Base-by-base conservation (phyloP, 768 basidiomycete species). In the Podaxis sp. region DNA sequence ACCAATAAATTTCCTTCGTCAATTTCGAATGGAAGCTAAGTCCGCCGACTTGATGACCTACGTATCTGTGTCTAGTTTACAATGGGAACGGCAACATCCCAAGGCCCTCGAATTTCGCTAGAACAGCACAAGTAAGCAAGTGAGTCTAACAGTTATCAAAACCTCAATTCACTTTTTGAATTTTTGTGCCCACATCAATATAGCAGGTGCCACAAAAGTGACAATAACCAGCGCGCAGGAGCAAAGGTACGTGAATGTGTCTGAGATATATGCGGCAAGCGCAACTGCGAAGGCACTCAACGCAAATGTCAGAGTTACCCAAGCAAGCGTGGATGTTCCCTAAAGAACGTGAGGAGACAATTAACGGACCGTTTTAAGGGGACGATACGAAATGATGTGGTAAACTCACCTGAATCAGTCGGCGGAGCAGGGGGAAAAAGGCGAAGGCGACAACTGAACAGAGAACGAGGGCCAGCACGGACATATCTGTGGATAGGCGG, bases 21-120 rank as follows among this genome's bases (percentile, higher is more conserved):
- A 48, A 52, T 60, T 26, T 46, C 48, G 15, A 11, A 57, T 26
- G 1, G 55, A 44, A 42, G 33, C 58, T 44, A 59, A 30, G 22
- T 44, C 48, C 57, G 51, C 57, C 56, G 52, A 58, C 38, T 42
- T 24, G 15, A 40, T 24, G 22, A 26, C n/a, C 33, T 33, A 33
- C 1, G 22, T 58, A 59, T 30, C 13, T 24, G 52, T 56, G 38
- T 24, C 46, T 52, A 59, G 33, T 48, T 52, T 52, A 67, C 55
- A 44, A 55, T 54, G 26, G 60, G 59, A 42, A 57, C 38, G 53
- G 59, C 64, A 56, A 91, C 90, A 72, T 95, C 93, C 93, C 93
- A 95, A 65, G 92, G 90, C 8, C 93, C 93, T 64, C 90, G 84
- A 72, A 95, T 89, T 76, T 93, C 92, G 73, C 93, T 95, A 70